Evolutionary conservation across 805 yeast species (phyloP), one percentile per base, ranked within the genome.

Genomic region (Metschnikowia cerradonensis): DNA sequence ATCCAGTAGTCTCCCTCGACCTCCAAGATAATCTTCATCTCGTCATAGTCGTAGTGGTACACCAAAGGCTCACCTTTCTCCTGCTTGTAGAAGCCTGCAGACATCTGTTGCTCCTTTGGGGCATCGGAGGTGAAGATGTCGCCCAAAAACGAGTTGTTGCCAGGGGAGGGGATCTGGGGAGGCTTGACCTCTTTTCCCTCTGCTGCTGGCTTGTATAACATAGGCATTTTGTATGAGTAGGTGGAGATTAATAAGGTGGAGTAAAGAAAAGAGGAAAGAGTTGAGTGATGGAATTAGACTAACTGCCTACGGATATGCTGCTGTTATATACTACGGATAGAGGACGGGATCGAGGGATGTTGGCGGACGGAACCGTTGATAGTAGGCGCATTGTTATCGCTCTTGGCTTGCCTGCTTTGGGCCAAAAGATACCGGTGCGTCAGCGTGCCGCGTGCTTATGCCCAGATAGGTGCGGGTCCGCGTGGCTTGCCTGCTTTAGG

Each of bases 11-110:
- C 82, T 57, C 88, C 88, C 59, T 79, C 82, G 49, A 81, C 83
- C 67, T 84, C 88, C 55, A 84, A 75, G 64, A 82, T 78, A 59
- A 84, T 73, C 70, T 84, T 84, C 81, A 82, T 79, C 70, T 83
- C 90, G 62, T 84, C 88, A 68, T 83, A 65, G 61, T 69, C 71
- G 71, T 84, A 84, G 50, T 72, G 67, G 77, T 84, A 84, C n/a
- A 79, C 87, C 63, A 84, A 76, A 45, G 85, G 80, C 65, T 80
- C 83, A 52, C 90, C 90, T 50, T 72, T 71, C 66, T 82, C 85
- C 69, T 84, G 89, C 61, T 73, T 77, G 78, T 80, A 84, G 72
- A 84, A 84, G 47, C 90, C 90, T 64, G 83, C 75, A 15, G 83
- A 68, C 56, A 84, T 80, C 65, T 80, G 81, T 64, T 82, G 67